These are phyloP conservation scores for Neocallimastix lanati DNA, from an alignment of 192 early-diverging fungal species.

Conservation along the genomic window DNA sequence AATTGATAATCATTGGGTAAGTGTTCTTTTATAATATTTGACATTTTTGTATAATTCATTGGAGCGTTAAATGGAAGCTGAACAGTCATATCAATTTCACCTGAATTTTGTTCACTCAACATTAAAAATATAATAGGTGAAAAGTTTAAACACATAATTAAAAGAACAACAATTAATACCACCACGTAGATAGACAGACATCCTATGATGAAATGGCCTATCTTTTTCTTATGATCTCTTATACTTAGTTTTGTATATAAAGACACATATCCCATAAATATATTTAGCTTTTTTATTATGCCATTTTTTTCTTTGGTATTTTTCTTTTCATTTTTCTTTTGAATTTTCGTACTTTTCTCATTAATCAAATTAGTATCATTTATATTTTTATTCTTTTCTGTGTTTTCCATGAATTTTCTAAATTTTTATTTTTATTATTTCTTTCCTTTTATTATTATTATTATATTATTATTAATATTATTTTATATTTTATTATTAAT, in stretches of 20 bases:
- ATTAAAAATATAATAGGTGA: background rate
- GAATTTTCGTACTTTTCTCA: background rate
- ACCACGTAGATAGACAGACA: background rate
- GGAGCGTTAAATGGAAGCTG: background rate
- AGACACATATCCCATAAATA: background rate
- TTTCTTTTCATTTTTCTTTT: background rate
- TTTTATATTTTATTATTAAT: too few relatives aligned
- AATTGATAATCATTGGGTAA: background rate
- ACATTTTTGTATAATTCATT: background rate
- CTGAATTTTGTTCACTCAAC: background rate
- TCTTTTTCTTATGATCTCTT: background rate
- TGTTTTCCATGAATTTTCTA: too few relatives aligned
- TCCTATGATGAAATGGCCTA: background rate
- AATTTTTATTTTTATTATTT: too few relatives aligned
- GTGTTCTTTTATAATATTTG: background rate
- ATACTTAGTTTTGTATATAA: background rate
- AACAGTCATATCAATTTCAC: background rate
- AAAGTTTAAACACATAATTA: background rate
- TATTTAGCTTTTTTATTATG: background rate
- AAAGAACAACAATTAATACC: background rate
- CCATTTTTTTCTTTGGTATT: background rate
- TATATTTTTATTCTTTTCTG: too few relatives aligned
- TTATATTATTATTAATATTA: too few relatives aligned
- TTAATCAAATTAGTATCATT: too few relatives aligned
- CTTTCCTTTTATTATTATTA: too few relatives aligned